Percentiles rank a stretch among this genome's conserved stretches.
Conservation (phyloP, 1,139 yeast species). For the Debaryomyces psychrophilus region DNA sequence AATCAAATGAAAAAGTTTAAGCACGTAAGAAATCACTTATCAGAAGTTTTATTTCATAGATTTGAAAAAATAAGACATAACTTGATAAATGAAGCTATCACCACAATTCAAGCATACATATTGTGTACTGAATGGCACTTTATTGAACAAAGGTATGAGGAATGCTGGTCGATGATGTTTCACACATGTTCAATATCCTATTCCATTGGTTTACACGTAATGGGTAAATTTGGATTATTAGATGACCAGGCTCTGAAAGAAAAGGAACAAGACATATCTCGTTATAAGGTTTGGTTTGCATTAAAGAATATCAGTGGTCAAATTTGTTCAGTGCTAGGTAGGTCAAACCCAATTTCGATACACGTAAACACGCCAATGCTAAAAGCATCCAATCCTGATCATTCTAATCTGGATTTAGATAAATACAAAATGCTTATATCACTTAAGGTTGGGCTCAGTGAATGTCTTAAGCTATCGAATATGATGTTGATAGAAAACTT, state of each 20-base stretch:
- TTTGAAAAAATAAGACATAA: constrained; percentile 51
- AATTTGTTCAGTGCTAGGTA: constrained; percentile 54
- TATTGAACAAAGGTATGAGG: constrained; percentile 52
- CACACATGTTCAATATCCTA: constrained; percentile 54
- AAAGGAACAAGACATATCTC: constrained; percentile 33
- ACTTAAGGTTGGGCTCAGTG: constrained; percentile 51
- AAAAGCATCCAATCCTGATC: constrained; percentile 24
- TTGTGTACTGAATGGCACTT: constrained; percentile 55
- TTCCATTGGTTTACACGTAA: constrained; percentile 55
- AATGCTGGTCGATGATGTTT: constrained; percentile 52
- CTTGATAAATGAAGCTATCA: constrained; percentile 48
- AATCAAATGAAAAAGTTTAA: constrained; percentile 27
- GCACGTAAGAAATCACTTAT: constrained; percentile 31
- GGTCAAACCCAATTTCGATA: constrained; percentile 60
- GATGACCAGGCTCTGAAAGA: constrained; percentile 15
- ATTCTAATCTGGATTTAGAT: constrained; percentile 25
- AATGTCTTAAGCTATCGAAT: constrained; percentile 52
- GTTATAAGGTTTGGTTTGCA: constrained; percentile 54
- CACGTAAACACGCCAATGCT: constrained; percentile 46
- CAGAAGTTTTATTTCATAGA: constrained; percentile 34
- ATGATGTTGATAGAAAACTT: constrained; percentile 56
- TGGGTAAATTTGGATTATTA: constrained; percentile 30
- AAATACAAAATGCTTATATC: constrained; percentile 33
- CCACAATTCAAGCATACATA: constrained; percentile 52
- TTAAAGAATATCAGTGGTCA: constrained; percentile 51